Evolutionary conservation across 257 asterid genomes (phyloP), one percentile per base, ranked within the genome.

Genomic region (Nicotiana undulata): DNA sequence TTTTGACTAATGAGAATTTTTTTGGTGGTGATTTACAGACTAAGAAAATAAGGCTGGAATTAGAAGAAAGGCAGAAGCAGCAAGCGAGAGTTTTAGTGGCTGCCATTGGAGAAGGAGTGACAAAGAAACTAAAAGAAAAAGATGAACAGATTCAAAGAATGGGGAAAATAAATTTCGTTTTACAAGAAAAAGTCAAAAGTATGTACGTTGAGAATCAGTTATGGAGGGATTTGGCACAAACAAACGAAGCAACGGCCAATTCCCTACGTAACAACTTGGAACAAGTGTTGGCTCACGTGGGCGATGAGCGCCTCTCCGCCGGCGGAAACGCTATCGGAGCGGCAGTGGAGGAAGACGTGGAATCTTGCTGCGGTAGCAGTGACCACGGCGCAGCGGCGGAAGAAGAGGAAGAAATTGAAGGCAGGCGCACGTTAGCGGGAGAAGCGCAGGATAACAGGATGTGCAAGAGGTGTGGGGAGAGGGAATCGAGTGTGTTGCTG

Each of bases 301-400:
- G 83, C 79, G 88, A 76, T 55, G 93, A 86, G 52, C 85, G 85
- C 3, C 34, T 64, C 79, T 44, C 82, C 49, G 84, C 40, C 76
- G 89, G 83, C 32, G 85, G 65, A 1, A 1, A 64, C 15, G 1
- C 63, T n/a, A 32, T 31, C 56, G 85, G 59, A 1, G 86, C 59
- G 11, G 85, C 49, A 61, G 85, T 26, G 40, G 97, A 84, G 58
- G 97, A 92, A 29, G 97, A 90, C 66, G 93, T 44, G 0, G 91
- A 88, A 84, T 94, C 98, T 0, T 89, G 91, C 91, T 94, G 98
- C 46, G 97, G 97, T n/a, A 92, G 95, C 84, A 82, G 59, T 4
- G 86, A 79, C 63, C 84, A 72, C 74, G 89, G 85, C 0, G 67
- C 56, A 6, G 82, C 31, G 0, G 65, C 6, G 26, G 86, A 75